Evolutionary conservation across 352 stramenopile genomes (phyloP).

Genomic region (Thalassiosira pacifica): DNA sequence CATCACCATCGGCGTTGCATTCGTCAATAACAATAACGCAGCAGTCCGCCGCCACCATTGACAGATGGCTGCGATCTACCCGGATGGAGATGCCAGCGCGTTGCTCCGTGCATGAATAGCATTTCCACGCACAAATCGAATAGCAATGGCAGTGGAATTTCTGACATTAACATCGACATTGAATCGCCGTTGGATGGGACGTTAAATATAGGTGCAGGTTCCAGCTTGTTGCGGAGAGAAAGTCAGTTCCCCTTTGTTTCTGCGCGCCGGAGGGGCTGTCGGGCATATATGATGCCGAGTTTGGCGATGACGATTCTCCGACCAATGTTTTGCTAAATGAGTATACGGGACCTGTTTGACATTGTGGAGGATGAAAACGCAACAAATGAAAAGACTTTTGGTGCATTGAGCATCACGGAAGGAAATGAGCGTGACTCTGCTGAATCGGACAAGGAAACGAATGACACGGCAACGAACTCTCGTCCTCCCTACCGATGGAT

Average conservation of each 20-base stretch:
- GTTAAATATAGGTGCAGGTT: conserved; percentile 74
- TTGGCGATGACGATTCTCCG: conserved; percentile 65
- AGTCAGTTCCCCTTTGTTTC: conserved; percentile 63
- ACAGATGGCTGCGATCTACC: conserved; percentile 82
- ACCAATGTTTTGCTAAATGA: conserved; percentile 73
- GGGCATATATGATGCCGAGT: conserved; percentile 86
- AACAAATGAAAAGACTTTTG: too few species aligned
- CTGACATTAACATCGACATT: too few species aligned
- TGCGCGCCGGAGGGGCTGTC: conserved; percentile 67
- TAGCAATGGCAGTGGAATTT: too few species aligned
- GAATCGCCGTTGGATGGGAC: conserved; percentile 43
- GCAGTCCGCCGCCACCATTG: conserved; percentile 39
- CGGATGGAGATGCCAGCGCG: conserved; percentile 68
- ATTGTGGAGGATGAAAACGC: conserved; percentile 29
- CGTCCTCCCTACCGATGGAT: conserved; percentile 89
- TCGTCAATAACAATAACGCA: too few species aligned
- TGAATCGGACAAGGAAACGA: background rate
- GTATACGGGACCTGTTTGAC: conserved; percentile 85
- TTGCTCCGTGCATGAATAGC: conserved; percentile 65
- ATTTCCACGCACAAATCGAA: background rate
- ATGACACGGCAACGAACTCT: background rate
- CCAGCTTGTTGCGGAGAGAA: conserved; percentile 72
- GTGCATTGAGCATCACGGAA: too few species aligned
- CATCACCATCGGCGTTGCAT: background rate
- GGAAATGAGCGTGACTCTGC: conserved; percentile 28